These are phyloP conservation scores for Harrya chromipes DNA, from an alignment of 768 basidiomycete species.

Conservation along the genomic window DNA sequence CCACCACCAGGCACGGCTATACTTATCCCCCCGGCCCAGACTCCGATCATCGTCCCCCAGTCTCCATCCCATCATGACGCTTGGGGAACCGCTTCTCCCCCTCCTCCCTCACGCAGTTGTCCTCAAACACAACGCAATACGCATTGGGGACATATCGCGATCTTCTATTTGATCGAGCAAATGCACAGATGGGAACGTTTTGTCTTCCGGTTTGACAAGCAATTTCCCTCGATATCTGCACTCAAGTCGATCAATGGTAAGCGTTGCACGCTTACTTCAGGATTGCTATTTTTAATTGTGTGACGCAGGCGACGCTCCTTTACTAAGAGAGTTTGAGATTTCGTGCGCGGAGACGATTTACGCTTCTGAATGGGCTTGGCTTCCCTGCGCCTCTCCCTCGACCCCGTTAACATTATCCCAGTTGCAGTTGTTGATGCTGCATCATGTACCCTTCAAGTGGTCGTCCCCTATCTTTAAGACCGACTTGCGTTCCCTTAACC, in stretches of 20 bases:
- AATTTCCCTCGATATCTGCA: conserved; percentile 69
- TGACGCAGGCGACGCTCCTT: conserved; percentile 61
- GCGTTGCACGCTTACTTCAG: conserved; percentile 19
- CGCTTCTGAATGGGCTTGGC: conserved; percentile 68
- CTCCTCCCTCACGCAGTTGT: conserved; percentile 23
- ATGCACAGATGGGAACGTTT: conserved; percentile 84
- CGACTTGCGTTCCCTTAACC: conserved; percentile 54
- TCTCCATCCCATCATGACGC: conserved; percentile 39
- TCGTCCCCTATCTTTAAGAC: conserved; percentile 68
- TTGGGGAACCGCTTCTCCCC: conserved; percentile 37
- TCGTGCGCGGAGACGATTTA: conserved; percentile 66
- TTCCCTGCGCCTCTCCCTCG: conserved; percentile 49
- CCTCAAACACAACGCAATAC: conserved; percentile 45
- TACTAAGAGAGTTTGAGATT: conserved; percentile 74
- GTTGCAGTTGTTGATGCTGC: conserved; percentile 58
- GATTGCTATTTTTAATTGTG: conserved; percentile 3
- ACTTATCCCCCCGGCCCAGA: conserved; percentile 35
- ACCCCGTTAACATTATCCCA: conserved; percentile 40
- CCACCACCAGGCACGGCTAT: conserved; percentile 27
- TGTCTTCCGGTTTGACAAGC: conserved; percentile 75
- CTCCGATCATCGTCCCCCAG: conserved; percentile 48
- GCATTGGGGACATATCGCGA: conserved; percentile 79
- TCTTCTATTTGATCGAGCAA: conserved; percentile 75
- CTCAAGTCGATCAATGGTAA: conserved; percentile 70
- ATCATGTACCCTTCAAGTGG: conserved; percentile 76